phyloP scores from a whole-genome alignment of 768 basidiomycete genomes.

The button mushroom (Agaricus bisporus) region DNA sequence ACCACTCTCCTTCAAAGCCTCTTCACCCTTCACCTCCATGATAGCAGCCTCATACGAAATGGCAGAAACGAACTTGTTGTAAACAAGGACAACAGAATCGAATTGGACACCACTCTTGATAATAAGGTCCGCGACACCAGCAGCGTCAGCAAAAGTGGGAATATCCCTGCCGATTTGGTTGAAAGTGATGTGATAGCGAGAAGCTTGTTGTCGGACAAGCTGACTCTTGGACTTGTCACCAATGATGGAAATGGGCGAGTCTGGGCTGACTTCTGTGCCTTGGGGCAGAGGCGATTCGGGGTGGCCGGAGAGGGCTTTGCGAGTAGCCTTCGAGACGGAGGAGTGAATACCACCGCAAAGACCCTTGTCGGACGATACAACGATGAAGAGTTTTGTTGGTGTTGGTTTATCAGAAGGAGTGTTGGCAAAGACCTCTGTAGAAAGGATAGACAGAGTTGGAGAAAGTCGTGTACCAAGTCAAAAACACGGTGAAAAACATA shows the following conservation, averaged over 20 bases:
- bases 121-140: slow-evolving; percentile 90
- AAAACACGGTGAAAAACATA: slow-evolving; percentile 28
- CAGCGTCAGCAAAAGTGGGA: slow-evolving; percentile 95
- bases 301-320: slow-evolving; percentile 56
- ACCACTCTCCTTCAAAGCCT: slow-evolving; percentile 78
- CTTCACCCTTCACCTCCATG: slow-evolving; percentile 76
- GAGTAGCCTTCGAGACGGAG: slow-evolving; percentile 86
- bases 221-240: slow-evolving; percentile 98
- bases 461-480: not conserved
- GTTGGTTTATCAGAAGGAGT: slow-evolving; percentile 60
- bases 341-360: slow-evolving; percentile 99
- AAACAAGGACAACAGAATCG: slow-evolving; percentile 75
- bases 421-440: slow-evolving; percentile 82
- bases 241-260: slow-evolving; percentile 76
- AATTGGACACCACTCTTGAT: slow-evolving; percentile 79
- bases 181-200: slow-evolving; percentile 80
- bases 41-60: slow-evolving; percentile 82
- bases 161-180: slow-evolving; percentile 98
- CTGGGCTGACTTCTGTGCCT: slow-evolving; percentile 40
- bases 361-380: slow-evolving; percentile 97
- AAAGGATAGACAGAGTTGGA: not conserved
- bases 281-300: slow-evolving; percentile 44
- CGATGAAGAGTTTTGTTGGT: slow-evolving; percentile 83
- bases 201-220: slow-evolving; percentile 57
- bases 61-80: slow-evolving; percentile 86